Evolutionary conservation across 331 rosid genomes (phyloP).

Genomic region (Acacia pycnantha): DNA sequence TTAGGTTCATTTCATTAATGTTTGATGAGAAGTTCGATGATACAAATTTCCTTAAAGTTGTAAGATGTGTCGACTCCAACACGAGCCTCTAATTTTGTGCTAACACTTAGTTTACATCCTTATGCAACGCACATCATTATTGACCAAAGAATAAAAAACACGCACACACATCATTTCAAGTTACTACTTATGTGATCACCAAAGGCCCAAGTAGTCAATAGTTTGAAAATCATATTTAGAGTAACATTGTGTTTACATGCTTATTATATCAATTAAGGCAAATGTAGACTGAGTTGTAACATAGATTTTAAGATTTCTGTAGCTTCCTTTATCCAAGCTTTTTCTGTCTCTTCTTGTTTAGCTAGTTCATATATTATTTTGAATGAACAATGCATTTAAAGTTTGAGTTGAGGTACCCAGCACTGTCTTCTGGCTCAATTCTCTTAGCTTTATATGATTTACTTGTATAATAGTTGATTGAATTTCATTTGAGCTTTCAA

Average conservation of each 20-base stretch:
- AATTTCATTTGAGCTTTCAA: background rate
- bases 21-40: background rate
- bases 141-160: background rate
- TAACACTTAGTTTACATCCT: background rate
- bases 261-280: background rate
- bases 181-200: background rate
- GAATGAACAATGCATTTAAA: background rate
- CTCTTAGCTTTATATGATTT: background rate
- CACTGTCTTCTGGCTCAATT: background rate
- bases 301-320: background rate
- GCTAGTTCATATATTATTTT: background rate
- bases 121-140: background rate
- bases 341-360: background rate
- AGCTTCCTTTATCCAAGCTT: background rate
- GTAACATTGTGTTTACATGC: background rate
- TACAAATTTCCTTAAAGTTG: conserved; percentile 1
- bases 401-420: background rate
- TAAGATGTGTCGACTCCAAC: background rate
- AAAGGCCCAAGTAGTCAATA: background rate
- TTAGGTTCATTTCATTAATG: background rate
- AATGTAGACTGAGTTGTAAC: background rate
- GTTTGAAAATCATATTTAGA: background rate
- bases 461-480: background rate
- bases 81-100: conserved; percentile 13
- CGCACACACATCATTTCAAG: background rate